phyloP scores from a whole-genome alignment of 768 basidiomycete genomes.

The Phylloporus arenicola region DNA sequence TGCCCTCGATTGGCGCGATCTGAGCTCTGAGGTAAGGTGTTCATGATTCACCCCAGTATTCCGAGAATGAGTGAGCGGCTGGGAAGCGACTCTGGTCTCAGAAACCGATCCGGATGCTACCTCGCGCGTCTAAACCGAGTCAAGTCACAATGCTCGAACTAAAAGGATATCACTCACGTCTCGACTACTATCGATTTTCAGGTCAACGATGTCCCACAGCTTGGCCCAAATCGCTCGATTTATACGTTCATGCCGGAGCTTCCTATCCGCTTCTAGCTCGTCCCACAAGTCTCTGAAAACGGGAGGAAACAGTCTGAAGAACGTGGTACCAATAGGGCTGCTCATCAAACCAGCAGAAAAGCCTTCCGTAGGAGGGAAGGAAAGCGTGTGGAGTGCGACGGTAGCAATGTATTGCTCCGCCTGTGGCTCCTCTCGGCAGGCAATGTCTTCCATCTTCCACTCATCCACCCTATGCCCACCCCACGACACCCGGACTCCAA shows the following conservation, averaged over 20 bases:
- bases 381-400: conserved; percentile 75
- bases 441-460: conserved; percentile 82
- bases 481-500: conserved; percentile 71
- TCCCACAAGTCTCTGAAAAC: conserved; percentile 90
- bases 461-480: conserved; percentile 50
- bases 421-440: conserved; percentile 70
- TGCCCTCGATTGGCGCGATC: conserved; percentile 51
- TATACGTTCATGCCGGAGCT: conserved; percentile 49
- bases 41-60: conserved; percentile 32
- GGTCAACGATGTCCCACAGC: conserved; percentile 55
- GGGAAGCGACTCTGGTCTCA: conserved; percentile 15
- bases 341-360: conserved; percentile 51
- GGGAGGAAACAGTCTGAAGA: conserved; percentile 75
- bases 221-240: conserved; percentile 72
- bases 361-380: conserved; percentile 56
- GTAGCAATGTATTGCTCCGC: conserved; percentile 90
- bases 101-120: conserved; percentile 14
- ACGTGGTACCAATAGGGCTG: conserved; percentile 49
- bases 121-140: conserved; percentile 14
- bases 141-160: background rate
- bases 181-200: conserved; percentile 43
- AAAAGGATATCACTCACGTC: conserved; percentile 35
- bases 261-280: conserved; percentile 68
- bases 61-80: conserved; percentile 1
- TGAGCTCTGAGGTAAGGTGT: conserved; percentile 54